Conservation (phyloP, 106 monocot species). For the Chionographis japonica region DNA sequence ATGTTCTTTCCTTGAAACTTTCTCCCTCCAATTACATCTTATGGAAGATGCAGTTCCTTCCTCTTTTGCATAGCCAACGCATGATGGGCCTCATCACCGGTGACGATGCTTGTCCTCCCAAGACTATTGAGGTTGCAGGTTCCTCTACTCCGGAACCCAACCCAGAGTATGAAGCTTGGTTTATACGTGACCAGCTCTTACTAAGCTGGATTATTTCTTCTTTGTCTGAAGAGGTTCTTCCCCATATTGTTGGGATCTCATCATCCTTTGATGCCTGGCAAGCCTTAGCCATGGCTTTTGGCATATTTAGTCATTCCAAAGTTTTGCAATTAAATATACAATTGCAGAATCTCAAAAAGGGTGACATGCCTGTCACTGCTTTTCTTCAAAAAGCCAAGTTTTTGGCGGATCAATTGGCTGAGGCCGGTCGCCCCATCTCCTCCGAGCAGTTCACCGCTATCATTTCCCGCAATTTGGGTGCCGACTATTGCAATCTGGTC, state of each 20-base stretch:
- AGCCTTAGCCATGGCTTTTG: background rate
- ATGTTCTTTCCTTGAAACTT: too few relatives aligned
- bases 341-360: background rate
- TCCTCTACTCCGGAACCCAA: too few relatives aligned
- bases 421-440: background rate
- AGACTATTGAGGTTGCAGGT: too few relatives aligned
- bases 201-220: background rate
- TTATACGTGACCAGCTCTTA: background rate
- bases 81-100: too few relatives aligned
- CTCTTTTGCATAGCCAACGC: too few relatives aligned
- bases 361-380: background rate
- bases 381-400: background rate
- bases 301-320: background rate
- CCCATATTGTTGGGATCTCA: background rate
- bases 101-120: too few relatives aligned
- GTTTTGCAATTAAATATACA: background rate
- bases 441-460: background rate
- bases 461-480: background rate
- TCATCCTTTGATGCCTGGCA: background rate
- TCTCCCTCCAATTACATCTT: too few relatives aligned
- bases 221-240: slow-evolving; percentile 6
- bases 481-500: too few relatives aligned
- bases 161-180: too few relatives aligned
- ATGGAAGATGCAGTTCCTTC: too few relatives aligned
- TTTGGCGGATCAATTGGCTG: slow-evolving; percentile 1